Evolutionary conservation across 2,329 filamentous ascomycete species (phyloP), one percentile per base, ranked within the genome.

Genomic region (Colletotrichum melonis): DNA sequence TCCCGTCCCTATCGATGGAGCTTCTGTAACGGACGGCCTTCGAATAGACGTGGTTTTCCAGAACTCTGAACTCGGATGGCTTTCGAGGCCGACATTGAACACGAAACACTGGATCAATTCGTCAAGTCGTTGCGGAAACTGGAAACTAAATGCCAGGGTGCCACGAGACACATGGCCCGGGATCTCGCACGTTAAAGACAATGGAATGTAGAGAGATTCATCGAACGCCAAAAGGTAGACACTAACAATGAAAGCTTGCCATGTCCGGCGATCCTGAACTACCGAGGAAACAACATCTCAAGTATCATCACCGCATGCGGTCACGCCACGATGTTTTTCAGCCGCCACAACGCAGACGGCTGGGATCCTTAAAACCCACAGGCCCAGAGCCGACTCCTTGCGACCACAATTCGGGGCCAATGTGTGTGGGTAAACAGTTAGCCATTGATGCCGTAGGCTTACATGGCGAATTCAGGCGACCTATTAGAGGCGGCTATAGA

Each of bases 221-320:
- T 22, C 19, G 42, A 11, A 49, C 19, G n/a, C 8, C 19, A 11
- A 8, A 49, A 49, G 42, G 8, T 49, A 49, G 26, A 28, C 6
- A 30, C 60, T 62, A 56, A 19, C 35, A 26, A 49, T 5, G 16
- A 11, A 11, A 5, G 30, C 60, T 71, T 63, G 22, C 60, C 38
- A 8, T 49, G 28, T 71, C 35, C 71, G 62, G 70, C 9, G 28
- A 19, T 9, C 24, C 22, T 7, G 26, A 26, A 19, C 7, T 9
- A 19, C 4, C 16, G n/a, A 55, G 32, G 22, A 28, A 46, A 54
- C 24, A 42, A 32, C 30, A 49, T 24, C 56, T 30, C n/a, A 30
- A 49, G 19, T n/a, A 46, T 32, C 6, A 16, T 69, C 32, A 16
- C 71, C 49, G 71, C 22, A 71, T 71, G 71, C 71, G 46, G 57